Percentiles rank a stretch among this genome's conserved stretches.
These are phyloP conservation scores for Thelephora ganbajun DNA, from an alignment of 768 basidiomycete genomes.

Conservation along the genomic window DNA sequence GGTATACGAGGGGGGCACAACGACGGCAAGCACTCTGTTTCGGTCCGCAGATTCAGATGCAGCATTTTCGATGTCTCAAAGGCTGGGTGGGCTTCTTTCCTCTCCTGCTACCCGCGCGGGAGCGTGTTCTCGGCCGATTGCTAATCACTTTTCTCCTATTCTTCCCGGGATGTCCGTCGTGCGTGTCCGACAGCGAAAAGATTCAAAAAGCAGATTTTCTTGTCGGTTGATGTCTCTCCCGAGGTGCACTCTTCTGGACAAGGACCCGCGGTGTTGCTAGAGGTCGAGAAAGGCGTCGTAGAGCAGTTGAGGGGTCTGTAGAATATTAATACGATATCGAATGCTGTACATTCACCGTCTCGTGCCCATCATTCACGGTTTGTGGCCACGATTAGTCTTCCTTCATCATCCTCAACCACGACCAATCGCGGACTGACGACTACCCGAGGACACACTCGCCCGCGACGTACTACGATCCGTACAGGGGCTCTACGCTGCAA, in stretches of 20 bases:
- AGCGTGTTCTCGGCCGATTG: constrained; percentile 8
- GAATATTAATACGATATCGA: too few relatives aligned
- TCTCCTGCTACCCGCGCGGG: too few relatives aligned
- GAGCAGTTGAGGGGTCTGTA: constrained; percentile 24
- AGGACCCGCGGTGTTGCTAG: constrained; percentile 32
- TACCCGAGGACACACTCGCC: neutral
- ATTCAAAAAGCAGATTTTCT: constrained; percentile 52
- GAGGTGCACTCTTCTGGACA: constrained; percentile 28
- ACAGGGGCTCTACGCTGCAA: too few relatives aligned
- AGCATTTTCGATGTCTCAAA: constrained; percentile 62
- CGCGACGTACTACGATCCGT: neutral
- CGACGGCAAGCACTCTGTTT: constrained; percentile 50
- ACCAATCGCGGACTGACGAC: constrained; percentile 1
- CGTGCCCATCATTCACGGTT: constrained; percentile 10
- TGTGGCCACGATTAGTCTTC: constrained; percentile 6
- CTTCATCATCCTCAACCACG: constrained; percentile 10
- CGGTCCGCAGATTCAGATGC: constrained; percentile 46
- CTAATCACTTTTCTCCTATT: constrained; percentile 3
- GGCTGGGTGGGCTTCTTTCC: constrained; percentile 44
- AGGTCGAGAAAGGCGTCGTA: constrained; percentile 50
- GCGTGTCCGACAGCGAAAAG: constrained; percentile 35
- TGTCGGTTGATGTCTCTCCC: constrained; percentile 49
- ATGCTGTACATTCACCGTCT: constrained; percentile 9
- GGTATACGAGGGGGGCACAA: constrained; percentile 23
- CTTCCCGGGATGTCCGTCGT: neutral